phyloP scores from a whole-genome alignment of 768 basidiomycete genomes.

The Macrolepiota dolichaula region DNA sequence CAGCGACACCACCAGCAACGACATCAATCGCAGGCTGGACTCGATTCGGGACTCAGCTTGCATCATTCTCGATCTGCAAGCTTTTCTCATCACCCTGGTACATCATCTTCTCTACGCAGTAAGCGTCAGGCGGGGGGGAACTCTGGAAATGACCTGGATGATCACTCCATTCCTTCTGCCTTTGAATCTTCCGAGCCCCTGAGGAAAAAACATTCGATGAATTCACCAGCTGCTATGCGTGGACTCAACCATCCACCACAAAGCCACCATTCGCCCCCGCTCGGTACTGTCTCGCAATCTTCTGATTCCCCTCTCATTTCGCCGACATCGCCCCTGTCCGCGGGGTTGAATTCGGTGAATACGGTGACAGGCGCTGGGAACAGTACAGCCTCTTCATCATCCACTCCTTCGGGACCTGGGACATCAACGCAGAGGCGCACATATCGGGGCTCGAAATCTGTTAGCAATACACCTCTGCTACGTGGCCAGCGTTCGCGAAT shows the following conservation, averaged over 20 bases:
- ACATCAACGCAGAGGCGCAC: not conserved
- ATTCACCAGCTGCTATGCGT: not conserved
- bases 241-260: not conserved
- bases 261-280: not conserved
- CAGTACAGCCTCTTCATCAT: not conserved
- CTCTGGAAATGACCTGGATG: not conserved
- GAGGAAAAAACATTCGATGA: constrained; percentile 1
- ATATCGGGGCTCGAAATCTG: constrained; percentile 5
- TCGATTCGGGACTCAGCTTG: not conserved
- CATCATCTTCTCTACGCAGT: not conserved
- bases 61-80: not conserved
- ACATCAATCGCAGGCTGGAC: not conserved
- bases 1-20: not conserved
- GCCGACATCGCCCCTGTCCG: constrained; percentile 2
- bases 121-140: constrained; percentile 3
- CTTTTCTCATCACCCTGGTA: not conserved
- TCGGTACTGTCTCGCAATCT: not conserved
- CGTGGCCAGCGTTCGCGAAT: constrained; percentile 4
- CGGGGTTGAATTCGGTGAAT: not conserved
- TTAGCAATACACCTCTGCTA: constrained; percentile 3
- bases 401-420: not conserved
- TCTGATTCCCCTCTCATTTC: constrained; percentile 1
- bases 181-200: constrained; percentile 5
- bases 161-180: not conserved
- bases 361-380: not conserved